phyloP scores from a whole-genome alignment of 2,329 filamentous ascomycete species.

The Aspergillus proliferans region DNA sequence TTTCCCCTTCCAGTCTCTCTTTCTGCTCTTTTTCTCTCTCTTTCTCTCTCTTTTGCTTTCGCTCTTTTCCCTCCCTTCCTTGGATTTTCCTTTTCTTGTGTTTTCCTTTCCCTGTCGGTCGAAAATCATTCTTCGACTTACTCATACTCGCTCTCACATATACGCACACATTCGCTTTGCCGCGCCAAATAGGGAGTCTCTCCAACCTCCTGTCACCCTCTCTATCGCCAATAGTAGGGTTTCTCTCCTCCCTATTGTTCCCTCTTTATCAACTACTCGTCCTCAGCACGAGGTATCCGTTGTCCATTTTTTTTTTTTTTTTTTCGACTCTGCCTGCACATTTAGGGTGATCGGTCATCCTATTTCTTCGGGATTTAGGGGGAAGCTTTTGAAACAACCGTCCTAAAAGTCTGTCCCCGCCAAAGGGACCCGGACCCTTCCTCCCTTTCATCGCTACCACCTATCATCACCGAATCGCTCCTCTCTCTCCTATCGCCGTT shows the following conservation, averaged over 20 bases:
- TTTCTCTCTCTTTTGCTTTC: slow-evolving; percentile 1
- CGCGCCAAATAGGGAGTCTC: no score
- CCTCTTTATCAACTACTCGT: not conserved
- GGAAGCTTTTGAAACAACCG: slow-evolving; percentile 2
- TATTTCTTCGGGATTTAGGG: not conserved
- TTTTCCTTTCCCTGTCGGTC: not conserved
- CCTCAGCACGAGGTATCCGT: not conserved
- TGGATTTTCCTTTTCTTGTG: not conserved
- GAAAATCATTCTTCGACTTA: not conserved
- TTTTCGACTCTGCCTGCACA: not conserved
- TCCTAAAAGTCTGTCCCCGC: slow-evolving; percentile 1
- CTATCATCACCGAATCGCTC: not conserved
- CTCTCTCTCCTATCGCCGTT: not conserved
- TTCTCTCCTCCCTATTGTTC: not conserved
- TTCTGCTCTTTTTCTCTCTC: slow-evolving; percentile 1
- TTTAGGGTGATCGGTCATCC: not conserved
- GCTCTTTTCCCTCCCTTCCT: slow-evolving; percentile 1
- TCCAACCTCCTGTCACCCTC: no score
- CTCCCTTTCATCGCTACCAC: not conserved
- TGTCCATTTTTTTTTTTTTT: not conserved
- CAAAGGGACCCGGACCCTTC: not conserved
- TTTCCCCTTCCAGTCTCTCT: slow-evolving; percentile 1
- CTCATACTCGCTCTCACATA: not conserved
- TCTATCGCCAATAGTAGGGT: no score
- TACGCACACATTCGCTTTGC: not conserved